These are phyloP conservation scores for Wallacemonas sp. DNA, from an alignment of 208 protist species.

Conservation along the genomic window DNA sequence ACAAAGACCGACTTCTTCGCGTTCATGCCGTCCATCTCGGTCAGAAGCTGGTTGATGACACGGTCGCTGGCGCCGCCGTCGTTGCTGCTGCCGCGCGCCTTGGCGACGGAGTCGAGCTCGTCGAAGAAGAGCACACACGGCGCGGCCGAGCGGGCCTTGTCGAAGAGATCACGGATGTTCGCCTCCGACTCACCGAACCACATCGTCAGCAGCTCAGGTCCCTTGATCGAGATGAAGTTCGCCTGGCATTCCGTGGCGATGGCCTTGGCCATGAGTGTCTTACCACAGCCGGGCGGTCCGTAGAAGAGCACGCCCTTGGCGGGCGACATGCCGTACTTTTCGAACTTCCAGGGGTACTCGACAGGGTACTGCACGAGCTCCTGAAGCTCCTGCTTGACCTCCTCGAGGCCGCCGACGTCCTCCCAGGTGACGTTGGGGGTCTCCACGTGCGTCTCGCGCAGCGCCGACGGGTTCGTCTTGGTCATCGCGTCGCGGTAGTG, in stretches of 20 bases:
- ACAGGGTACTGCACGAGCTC: conserved; percentile 99
- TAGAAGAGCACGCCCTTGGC: conserved; percentile 98
- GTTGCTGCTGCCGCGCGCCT: conserved; percentile 94
- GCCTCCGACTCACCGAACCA: conserved; percentile 99
- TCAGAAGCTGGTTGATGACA: conserved; percentile 99
- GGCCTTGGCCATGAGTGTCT: conserved; percentile 98
- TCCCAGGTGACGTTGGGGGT: conserved; percentile 99
- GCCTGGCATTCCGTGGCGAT: conserved; percentile 99
- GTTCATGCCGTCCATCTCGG: conserved; percentile 99
- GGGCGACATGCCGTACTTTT: conserved; percentile 99
- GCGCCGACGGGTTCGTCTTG: conserved; percentile 98
- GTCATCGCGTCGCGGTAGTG: conserved; percentile 98
- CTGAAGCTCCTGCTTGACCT: conserved; percentile 98
- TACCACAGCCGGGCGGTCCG: conserved; percentile 99
- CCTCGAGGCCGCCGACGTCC: conserved; percentile 99
- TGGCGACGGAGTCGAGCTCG: conserved; percentile 99
- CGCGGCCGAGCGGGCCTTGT: conserved; percentile 99
- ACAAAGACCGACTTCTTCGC: conserved; percentile 99
- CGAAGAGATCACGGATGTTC: conserved; percentile 99
- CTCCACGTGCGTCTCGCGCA: conserved; percentile 99
- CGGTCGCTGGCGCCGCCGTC: conserved; percentile 99
- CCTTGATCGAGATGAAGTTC: conserved; percentile 99
- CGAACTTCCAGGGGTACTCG: conserved; percentile 99
- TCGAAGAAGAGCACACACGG: conserved; percentile 99
- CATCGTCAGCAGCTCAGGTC: conserved; percentile 99